Conservation (phyloP, 768 basidiomycete genomes). For the Kwoniella mangroviensis region DNA sequence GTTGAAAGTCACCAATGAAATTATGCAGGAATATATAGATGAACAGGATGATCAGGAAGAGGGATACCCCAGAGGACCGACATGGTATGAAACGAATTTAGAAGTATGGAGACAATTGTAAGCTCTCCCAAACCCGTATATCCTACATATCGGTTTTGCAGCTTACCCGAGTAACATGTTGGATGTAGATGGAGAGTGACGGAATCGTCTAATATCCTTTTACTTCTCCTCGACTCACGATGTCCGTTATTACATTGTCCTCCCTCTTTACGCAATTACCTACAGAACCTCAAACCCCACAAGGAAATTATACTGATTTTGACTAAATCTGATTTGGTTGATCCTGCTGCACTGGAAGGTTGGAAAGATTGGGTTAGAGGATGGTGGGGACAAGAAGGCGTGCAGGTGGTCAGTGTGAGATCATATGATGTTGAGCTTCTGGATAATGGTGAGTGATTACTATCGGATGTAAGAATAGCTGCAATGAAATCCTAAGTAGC, state of each 20-base stretch:
- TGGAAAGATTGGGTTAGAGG: conserved; percentile 53
- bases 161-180: neutral
- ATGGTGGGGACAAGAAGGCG: conserved; percentile 63
- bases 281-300: conserved; percentile 61
- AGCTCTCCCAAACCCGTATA: conserved; percentile 12
- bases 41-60: conserved; percentile 38
- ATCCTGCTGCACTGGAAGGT: conserved; percentile 60
- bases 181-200: conserved; percentile 80
- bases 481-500: neutral
- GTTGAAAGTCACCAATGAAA: conserved; percentile 69
- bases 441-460: conserved; percentile 54
- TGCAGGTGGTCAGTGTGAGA: conserved; percentile 72
- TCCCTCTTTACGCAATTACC: conserved; percentile 85
- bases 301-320: conserved; percentile 95
- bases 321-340: conserved; percentile 81
- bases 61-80: conserved; percentile 65
- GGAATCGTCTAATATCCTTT: conserved; percentile 89
- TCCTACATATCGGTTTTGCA: neutral
- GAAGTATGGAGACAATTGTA: conserved; percentile 95
- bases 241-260: conserved; percentile 92
- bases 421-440: conserved; percentile 63
- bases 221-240: conserved; percentile 95
- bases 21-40: conserved; percentile 62
- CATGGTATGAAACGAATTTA: conserved; percentile 94
- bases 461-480: conserved; percentile 27